Evolutionary conservation across 2,329 filamentous ascomycete genomes (phyloP), one percentile per base, ranked within the genome.

Genomic region (Penicillium sp.): DNA sequence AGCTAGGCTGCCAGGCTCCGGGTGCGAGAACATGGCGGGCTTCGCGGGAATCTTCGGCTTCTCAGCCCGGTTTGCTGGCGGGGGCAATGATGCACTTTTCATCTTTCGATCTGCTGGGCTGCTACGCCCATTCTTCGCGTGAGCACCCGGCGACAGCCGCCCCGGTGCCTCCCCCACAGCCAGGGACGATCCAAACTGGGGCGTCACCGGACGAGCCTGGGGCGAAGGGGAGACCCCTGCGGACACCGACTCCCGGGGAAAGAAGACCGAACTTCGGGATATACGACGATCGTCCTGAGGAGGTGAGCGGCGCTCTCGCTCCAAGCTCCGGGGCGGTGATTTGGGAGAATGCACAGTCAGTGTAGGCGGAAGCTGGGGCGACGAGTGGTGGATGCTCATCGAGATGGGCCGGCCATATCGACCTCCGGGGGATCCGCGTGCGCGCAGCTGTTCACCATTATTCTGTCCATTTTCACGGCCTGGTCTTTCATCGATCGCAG

Each of bases 41-140:
- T 86, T 86, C 10, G 77, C 74, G 11, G 82, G 82, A 57, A 90
- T 84, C 69, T 86, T 88, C 4, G 89, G 89, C 75, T 96, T 96
- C 43, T 91, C 91, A 33, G 88, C 87, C 57, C 93, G 87, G 73
- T 96, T 95, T 40, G 93, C 84, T 0, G 90, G 89, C 4, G 92
- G 92, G 10, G 91, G 91, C 11, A 82, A 74, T 4, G 83, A 82
- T 2, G 71, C 63, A 51, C 76, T 78, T 63, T 78, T 78, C 14
- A 62, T 51, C 54, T 76, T 74, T 13, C 70, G 68, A 33, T 73
- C 72, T 11, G 76, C 61, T 10, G 66, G 59, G 16, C 68, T 71
- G 26, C 60, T 42, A 58, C 59, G 53, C 16, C 63, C 52, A 62
- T 62, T 58, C 42, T 67, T 54, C 8, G 52, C 11, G 26, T 64